Base-by-base conservation (phyloP, 2,329 filamentous ascomycete genomes). In the Teratosphaeria viscida region DNA sequence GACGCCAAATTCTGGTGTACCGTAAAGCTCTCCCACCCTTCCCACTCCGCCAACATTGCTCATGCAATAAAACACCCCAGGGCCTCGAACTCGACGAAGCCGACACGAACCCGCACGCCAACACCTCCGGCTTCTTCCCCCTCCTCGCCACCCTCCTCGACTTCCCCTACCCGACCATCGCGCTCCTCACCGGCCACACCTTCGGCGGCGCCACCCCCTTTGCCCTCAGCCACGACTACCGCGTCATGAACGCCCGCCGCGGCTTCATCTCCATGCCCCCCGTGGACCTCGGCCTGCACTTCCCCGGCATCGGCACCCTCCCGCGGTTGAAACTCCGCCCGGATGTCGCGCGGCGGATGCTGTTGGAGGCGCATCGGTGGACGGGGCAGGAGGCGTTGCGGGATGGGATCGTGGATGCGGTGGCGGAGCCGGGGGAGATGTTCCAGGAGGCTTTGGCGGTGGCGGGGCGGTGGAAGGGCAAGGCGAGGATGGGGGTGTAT, bases 311-410 rank as follows among this genome's bases (percentile, higher is more conserved):
- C 55, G 81, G 80, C 3, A 71, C 75, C 2, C 72, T 83, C 6
- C 79, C 79, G 1, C 74, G 80, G 1, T 71, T 82, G 7, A 83
- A 83, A 65, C 73, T 83, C 2, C 73, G 69, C 0, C 78, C 80
- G 10, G 73, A 77, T 54, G 69, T 82, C n/a, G 79, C 80, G 14
- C 70, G 79, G 4, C 81, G 81, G 65, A 82, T 83, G 80, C 68
- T 83, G 34, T 72, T 82, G 3, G 80, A 83, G 65, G 81, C 80
- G 19, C 78, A 83, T 59, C 73, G 70, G 47, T 83, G 79, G 79
- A 83, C 81, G 0, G 79, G 78, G 0, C 73, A 76, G 61, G 74
- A 80, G 60, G 81, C 81, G 2, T 61, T 79, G 5, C 68, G 73
- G 60, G 81, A 82, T 67, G 80, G 80, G 0, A 78, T 83, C 59